Evolutionary conservation across 257 asterid genomes (phyloP), one percentile per base, ranked within the genome.

Genomic region (Solanum piurae): DNA sequence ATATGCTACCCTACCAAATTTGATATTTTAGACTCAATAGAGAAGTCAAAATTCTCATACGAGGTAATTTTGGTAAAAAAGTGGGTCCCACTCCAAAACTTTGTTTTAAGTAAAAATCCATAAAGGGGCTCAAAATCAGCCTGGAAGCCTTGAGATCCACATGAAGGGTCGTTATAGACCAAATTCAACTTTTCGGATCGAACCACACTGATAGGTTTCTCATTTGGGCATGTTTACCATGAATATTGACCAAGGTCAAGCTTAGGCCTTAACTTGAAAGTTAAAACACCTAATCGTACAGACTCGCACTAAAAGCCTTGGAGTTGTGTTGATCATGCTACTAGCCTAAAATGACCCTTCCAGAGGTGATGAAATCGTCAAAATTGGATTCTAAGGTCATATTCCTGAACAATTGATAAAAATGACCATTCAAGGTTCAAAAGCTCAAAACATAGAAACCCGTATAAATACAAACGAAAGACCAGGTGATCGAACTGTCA

Each of bases 181-280:
- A 58, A 58, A 20, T 21, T 58, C 25, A 21, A 21, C 2, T 20
- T 58, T 52, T 0, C 0, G 0, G 4, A 52, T 2, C n/a, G 3
- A 52, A 18, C 62, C 4, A 0, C 62, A 18, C 1, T 20, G 5
- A 7, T 1, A 20, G 25, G 0, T 20, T 58, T 58, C 12, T 20
- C 1, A 58, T 58, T 20, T 2, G 1, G 0, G 12, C 12, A 20
- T 58, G 25, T 58, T 58, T 7, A 0, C 27, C 12, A 20, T 20
- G 5, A 58, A 58, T 58, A 21, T 58, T 58, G 66, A 58, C 25
- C 0, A 58, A 58, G 25, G 66, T 13, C 21, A 49, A 58, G 1
- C 2, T 20, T 58, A 58, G 0, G 66, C 66, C 66, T 20, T 3
- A 7, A 20, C 25, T 58, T 21, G 25, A 1, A 20, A 21, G 66